These are phyloP conservation scores for Fusarium beomiforme DNA, from an alignment of 2,329 filamentous ascomycete genomes.

Conservation along the genomic window DNA sequence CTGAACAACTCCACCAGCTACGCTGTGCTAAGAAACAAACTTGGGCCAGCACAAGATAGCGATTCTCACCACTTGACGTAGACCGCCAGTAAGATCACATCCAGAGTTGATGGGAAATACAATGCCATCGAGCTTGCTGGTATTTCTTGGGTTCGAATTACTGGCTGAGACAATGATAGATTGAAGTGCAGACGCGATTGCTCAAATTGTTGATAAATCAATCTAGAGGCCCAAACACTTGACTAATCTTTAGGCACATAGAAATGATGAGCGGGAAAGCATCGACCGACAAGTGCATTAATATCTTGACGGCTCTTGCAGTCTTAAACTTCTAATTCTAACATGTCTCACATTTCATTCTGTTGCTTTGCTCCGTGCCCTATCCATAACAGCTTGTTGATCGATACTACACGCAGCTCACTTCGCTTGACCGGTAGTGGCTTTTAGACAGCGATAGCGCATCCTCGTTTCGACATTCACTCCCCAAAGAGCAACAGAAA, in stretches of 20 bases:
- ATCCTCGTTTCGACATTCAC: not conserved
- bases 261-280: not conserved
- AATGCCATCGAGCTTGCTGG: not conserved
- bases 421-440: constrained; percentile 26
- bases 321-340: not conserved
- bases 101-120: not conserved
- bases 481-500: not conserved
- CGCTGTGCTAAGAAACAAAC: too few species aligned
- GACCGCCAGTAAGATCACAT: not conserved
- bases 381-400: not conserved
- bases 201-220: not conserved
- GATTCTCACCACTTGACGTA: not conserved
- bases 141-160: too few species aligned
- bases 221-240: not conserved
- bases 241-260: not conserved
- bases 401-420: constrained; percentile 7
- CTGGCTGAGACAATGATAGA: not conserved
- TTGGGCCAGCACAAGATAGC: too few species aligned
- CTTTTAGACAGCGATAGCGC: not conserved
- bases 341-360: not conserved
- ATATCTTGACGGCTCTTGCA: not conserved
- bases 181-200: not conserved
- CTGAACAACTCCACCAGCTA: too few species aligned
- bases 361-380: not conserved
- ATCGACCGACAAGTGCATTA: not conserved